Base-by-base conservation (phyloP, 371 early-diverging fungal genomes). In the Capillidium heterosporum region DNA sequence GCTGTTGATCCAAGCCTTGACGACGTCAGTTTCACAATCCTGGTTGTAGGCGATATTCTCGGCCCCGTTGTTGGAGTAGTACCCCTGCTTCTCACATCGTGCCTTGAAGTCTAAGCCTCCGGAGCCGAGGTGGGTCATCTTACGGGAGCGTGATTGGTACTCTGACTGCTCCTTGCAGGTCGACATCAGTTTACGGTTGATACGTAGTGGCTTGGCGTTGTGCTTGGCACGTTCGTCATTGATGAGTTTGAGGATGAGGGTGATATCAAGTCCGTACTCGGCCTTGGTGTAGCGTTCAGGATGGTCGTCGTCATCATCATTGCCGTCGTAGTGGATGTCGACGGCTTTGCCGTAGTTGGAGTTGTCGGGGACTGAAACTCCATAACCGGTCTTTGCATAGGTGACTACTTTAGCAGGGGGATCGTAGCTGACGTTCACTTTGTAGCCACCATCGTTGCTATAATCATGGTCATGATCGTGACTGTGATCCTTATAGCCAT, bases 41-140 rank as follows among this genome's bases (percentile, higher is more conserved):
- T 70, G 65, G 48, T 65, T 63, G 48, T 42, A 62, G 27, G 72
- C 72, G 21, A 72, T 69, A 62, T 71, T 71, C 59, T 72, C 72
- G 15, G 64, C 71, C 11, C 54, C 55, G 1, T 52, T 62, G 32
- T 0, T 13, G 57, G 62, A 63, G 13, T 31, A n/a, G 19, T 66
- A 28, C 1, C 60, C 67, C 1, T 13, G 42, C 1, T 24, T n/a
- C 0, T 58, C 27, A 39, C 59, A 42, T 1, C 71, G 62, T 1
- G 27, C 5, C 17, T 58, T 60, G 4, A 61, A 48, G 10, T 35
- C 17, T 1, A 13, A 26, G n/a, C 68, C 70, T 1, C 31, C 39
- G 0, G 53, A 31, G 21, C 67, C 52, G 17, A 43, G 11, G 53
- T 71, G 71, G 2, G 70, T 65, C 70, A 70, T 67, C 15, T 23